Percentiles rank a stretch among this genome's conserved stretches.
phyloP scores from a whole-genome alignment of 176 grass and related monocot genomes.

The Urochloa ruziziensis region DNA sequence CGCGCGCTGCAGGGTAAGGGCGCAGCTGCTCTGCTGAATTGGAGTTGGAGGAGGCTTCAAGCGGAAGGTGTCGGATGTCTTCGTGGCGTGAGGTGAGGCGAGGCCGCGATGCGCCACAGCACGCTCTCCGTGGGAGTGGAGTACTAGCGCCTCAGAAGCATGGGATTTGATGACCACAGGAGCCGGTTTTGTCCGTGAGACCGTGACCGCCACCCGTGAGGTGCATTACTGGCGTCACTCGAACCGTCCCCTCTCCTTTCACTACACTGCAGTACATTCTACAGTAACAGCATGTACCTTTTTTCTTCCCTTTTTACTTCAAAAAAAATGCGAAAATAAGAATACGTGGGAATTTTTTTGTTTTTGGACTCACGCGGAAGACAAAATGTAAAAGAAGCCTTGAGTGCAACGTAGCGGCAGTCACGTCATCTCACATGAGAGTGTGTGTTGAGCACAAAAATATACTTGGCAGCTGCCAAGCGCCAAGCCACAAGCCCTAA shows the following conservation, averaged over 20 bases:
- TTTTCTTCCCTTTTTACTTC: neutral
- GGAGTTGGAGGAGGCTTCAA: slow-evolving; percentile 43
- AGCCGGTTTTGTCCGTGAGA: slow-evolving; percentile 36
- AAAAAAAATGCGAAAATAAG: neutral
- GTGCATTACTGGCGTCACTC: slow-evolving; percentile 28
- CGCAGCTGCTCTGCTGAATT: slow-evolving; percentile 12
- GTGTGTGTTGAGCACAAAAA: neutral
- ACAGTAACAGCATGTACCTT: neutral
- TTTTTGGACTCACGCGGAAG: neutral
- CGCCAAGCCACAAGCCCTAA: neutral
- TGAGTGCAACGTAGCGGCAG: neutral
- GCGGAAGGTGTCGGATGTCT: slow-evolving; percentile 18
- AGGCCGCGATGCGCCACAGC: neutral
- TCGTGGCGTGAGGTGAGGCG: neutral
- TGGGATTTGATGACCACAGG: slow-evolving; percentile 23
- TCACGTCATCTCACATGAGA: neutral
- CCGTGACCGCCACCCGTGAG: slow-evolving; percentile 59
- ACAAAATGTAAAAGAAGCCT: neutral
- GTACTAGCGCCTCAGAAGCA: neutral
- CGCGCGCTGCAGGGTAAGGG: slow-evolving; percentile 1
- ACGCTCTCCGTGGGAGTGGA: neutral
- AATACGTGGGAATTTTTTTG: neutral
- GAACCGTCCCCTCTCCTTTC: slow-evolving; percentile 1
- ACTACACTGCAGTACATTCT: neutral
- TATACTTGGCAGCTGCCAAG: neutral